Evolutionary conservation across 768 basidiomycete species (phyloP), one percentile per base, ranked within the genome.

Genomic region (Termitomyces sp.): DNA sequence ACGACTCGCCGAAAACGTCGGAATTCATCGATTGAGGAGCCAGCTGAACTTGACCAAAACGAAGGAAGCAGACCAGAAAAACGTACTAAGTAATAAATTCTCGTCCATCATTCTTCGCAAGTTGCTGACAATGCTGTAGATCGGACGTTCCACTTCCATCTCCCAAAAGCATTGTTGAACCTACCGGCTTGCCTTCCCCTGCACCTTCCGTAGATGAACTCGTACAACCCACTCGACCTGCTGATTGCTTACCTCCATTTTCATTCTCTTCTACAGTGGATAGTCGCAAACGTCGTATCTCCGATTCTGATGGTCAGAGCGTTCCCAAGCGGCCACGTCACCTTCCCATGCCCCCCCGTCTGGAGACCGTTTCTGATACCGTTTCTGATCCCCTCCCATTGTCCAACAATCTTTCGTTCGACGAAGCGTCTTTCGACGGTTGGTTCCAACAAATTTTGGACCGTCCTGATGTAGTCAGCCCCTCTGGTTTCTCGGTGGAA

Each of bases 281-380:
- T 37, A 67, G 59, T 23, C 70, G 72, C 14, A 77, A 78, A 58
- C 73, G 77, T 39, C 67, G 71, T 4, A 47, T 74, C 12, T 78
- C 76, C 2, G 71, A 74, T 11, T 55, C 64, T 3, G 71, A 68
- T 8, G 43, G 39, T 1, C 37, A 58, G 0, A 34, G 40, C 1
- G n/a, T 57, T 35, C 35, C 66, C 1, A 76, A 77, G 37, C 68
- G 68, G n/a, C 66, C 68, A 0, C 61, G 65, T 12, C 59, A 55
- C 23, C 57, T 68, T 3, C 34, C 57, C 8, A 23, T 25, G 0
- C 56, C 42, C 17, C 64, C 69, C 1, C 66, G 62, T 23, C 48
- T 63, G 2, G 68, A 69, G 21, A 16, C 63, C 0, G 65, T 68
- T 3, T 75, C 73, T 0, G 66, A 73, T 54, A 16, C 63, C 0